Conservation (phyloP, 345 rosid genomes). For the Boechera divaricarpa region DNA sequence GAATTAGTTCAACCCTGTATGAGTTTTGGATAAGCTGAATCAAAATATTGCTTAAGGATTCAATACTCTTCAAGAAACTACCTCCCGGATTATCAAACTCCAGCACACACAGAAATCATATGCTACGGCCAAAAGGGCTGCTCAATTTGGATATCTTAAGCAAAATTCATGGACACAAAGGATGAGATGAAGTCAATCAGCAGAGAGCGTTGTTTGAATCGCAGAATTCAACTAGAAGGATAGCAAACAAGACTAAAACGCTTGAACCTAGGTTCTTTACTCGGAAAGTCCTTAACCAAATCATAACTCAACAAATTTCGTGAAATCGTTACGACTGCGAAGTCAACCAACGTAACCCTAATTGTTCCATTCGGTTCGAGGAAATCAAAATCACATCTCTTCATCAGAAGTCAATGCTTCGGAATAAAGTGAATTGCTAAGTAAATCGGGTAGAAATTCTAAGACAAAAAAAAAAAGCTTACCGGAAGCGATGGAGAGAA, state of each 20-base stretch:
- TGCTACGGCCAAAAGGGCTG: not conserved
- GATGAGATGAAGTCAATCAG: not conserved
- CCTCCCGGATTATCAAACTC: not conserved
- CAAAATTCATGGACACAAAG: not conserved
- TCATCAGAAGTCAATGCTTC: not conserved
- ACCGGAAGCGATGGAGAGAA: constrained; percentile 76
- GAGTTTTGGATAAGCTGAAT: constrained; percentile 19
- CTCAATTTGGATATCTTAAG: not conserved
- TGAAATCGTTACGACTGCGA: constrained; percentile 15
- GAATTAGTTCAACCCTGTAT: not conserved
- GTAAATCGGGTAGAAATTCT: not conserved
- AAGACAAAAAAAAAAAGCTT: constrained; percentile 13
- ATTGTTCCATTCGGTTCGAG: constrained; percentile 1
- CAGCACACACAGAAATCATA: not conserved
- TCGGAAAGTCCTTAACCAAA: too few relatives aligned
- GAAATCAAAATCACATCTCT: not conserved
- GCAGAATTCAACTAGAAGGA: not conserved
- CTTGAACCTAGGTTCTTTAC: not conserved
- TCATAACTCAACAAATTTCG: not conserved
- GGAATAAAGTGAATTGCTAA: not conserved
- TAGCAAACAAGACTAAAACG: not conserved
- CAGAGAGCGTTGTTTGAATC: not conserved
- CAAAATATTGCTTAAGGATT: constrained; percentile 18
- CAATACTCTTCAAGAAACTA: not conserved
- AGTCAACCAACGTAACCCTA: constrained; percentile 38